Evolutionary conservation across 2,329 filamentous ascomycete species (phyloP), one percentile per base, ranked within the genome.

Genomic region (Hymenoscyphus occultus): DNA sequence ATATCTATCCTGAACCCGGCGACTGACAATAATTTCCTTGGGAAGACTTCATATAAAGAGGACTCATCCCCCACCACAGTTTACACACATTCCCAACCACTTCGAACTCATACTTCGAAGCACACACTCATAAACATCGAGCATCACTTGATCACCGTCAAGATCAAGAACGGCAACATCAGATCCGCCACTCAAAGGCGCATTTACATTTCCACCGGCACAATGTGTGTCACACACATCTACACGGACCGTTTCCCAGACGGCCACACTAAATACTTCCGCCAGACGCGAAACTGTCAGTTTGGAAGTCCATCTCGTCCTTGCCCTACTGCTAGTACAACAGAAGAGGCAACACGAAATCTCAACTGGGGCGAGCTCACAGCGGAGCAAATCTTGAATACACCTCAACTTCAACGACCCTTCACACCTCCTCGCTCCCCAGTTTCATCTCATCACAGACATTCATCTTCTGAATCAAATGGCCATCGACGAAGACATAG

Each of bases 141-240:
- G n/a, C 9, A 22, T 31, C 45, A 45, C 40, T 65, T 61, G 63
- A 63, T 48, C 22, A 62, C 56, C 58, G 65, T 45, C 10, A 57
- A 54, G 42, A 66, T 45, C 65, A 65, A 64, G 58, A 56, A 67
- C 57, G 71, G 10, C 60, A 59, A 48, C 63, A 61, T 39, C n/a
- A 58, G 14, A 42, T 62, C 64, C 22, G 59, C 59, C 63, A n/a
- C 42, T 61, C 51, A 45, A 59, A 54, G 60, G 56, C 56, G 59
- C 54, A 65, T 59, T 67, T 72, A 59, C 62, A 31, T 35, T 40
- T 57, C 70, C 67, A 72, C 73, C 69, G 71, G 72, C 78, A 79
- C 76, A 59, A 85, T 85, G 83, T 85, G 83, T 75, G 78, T 79
- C 67, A 80, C 78, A 66, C 77, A 82, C 70, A 68, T 81, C 60